Percentiles rank a stretch among this genome's conserved stretches.
Evolutionary conservation across 495 filamentous ascomycete species (phyloP).

Genomic region (Xylaria castorea): DNA sequence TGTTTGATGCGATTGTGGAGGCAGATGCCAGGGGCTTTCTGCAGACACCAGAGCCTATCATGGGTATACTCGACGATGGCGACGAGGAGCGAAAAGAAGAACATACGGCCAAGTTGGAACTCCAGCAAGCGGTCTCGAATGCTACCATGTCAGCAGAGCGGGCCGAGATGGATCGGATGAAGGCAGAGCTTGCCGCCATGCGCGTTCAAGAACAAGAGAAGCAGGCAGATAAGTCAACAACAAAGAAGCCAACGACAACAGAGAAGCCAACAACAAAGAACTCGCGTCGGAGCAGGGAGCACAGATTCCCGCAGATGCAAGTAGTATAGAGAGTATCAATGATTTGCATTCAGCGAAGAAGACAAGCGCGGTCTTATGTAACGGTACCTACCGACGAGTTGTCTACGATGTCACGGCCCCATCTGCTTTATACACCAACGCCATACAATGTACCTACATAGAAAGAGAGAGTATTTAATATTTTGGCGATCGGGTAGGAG

Average conservation of each 20-base stretch:
- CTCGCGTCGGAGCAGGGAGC: constrained; percentile 23
- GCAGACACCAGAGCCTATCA: constrained; percentile 36
- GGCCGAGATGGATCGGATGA: constrained; percentile 38
- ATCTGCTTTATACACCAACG: constrained; percentile 15
- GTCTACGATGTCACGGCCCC: constrained; percentile 28
- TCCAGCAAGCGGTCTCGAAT: constrained; percentile 31
- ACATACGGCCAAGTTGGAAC: constrained; percentile 33
- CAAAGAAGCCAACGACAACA: constrained; percentile 7
- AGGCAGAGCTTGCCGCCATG: constrained; percentile 40
- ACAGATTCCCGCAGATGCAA: constrained; percentile 36
- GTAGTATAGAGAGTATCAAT: constrained; percentile 23
- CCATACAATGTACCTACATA: constrained; percentile 26
- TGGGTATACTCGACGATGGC: constrained; percentile 40
- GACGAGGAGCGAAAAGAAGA: constrained; percentile 42
- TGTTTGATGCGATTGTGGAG: constrained; percentile 42
- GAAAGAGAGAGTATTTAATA: constrained; percentile 26
- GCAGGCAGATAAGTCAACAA: constrained; percentile 18
- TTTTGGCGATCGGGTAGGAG: constrained; percentile 24
- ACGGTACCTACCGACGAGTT: constrained; percentile 21
- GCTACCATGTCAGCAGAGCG: constrained; percentile 31
- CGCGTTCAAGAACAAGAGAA: constrained; percentile 33
- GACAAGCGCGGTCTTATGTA: constrained; percentile 10
- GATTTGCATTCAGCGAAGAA: constrained; percentile 18
- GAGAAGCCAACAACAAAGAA: not conserved
- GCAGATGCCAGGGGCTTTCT: constrained; percentile 40